Base-by-base conservation (phyloP, 805 yeast genomes). In the Teunomyces cretensis region DNA sequence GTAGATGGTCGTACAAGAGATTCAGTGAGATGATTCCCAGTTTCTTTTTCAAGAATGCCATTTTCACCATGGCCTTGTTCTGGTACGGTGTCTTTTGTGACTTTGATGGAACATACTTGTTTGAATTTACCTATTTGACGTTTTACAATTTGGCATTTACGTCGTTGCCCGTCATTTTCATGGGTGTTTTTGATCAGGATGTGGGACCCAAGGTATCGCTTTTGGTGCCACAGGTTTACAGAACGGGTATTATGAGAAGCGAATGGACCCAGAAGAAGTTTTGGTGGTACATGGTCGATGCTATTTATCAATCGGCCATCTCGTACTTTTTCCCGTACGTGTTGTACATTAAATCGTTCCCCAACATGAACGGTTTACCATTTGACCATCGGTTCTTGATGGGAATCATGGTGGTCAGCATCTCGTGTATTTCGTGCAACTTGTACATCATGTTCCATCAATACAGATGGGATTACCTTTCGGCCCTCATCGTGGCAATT, bases 111-210 rank as follows among this genome's bases (percentile, higher is more conserved):
- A 76, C 90, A 2, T 86, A 86, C 58, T 68, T 86, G 58, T 86
- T 80, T 55, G 92, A 86, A 64, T 87, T 79, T 65, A 86, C 95
- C 16, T 84, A 78, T 59, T 74, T 87, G 65, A 83, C 85, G 80
- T 79, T 86, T 60, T 86, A 82, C 74, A 86, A 86, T 61, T 75
- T 87, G 70, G 88, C 89, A 3, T 86, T 86, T 57, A 86, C 94
- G 1, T 86, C 94, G 7, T 64, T 86, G 46, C 92, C 95, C 4
- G 86, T 86, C 38, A 84, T 86, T 40, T 74, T 83, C 51, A 65
- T 86, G 62, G 94, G 86, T 13, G 75, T 83, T 26, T 66, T 85
- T 36, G 95, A 86, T 61, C 92, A 86, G 60, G 94, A 86, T 63
- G 86, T 86, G 22, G 70, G 79, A 16, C 88, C 81, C 54, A 70